phyloP scores from a whole-genome alignment of 1,284 basidiomycete genomes.

The Mycena sp. region DNA sequence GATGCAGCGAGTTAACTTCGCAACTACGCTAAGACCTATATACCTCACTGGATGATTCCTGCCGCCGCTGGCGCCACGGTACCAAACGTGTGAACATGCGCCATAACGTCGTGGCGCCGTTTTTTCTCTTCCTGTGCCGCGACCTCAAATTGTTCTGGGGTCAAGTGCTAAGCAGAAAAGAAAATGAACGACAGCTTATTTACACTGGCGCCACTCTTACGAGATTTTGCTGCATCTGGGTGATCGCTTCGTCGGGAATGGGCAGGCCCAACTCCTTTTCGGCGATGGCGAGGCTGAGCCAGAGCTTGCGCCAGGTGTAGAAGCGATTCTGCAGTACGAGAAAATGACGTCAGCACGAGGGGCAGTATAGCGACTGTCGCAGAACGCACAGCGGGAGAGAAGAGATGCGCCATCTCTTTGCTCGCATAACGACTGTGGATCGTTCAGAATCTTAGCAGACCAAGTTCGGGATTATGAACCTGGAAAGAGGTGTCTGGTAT shows the following conservation, averaged over 20 bases:
- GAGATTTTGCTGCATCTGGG: slow-evolving; percentile 93
- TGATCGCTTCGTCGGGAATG: slow-evolving; percentile 91
- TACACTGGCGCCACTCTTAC: slow-evolving; percentile 53
- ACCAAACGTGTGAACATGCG: slow-evolving; percentile 98
- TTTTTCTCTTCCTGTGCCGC: slow-evolving; percentile 97
- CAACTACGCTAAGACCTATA: background rate
- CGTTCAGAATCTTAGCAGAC: slow-evolving; percentile 16
- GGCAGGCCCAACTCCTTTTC: slow-evolving; percentile 95
- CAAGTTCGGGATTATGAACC: slow-evolving; percentile 49
- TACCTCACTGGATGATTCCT: slow-evolving; percentile 92
- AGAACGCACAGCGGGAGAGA: slow-evolving; percentile 83
- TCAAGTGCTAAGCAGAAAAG: slow-evolving; percentile 67
- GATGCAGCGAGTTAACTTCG: background rate
- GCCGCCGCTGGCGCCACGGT: slow-evolving; percentile 94
- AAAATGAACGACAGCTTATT: background rate
- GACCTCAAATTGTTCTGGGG: slow-evolving; percentile 90
- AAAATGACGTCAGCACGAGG: background rate
- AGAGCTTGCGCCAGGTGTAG: slow-evolving; percentile 95
- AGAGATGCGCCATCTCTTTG: slow-evolving; percentile 98
- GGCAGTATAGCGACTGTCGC: background rate
- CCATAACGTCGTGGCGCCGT: slow-evolving; percentile 99
- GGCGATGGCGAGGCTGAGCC: slow-evolving; percentile 96
- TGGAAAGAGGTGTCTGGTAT: slow-evolving; percentile 81
- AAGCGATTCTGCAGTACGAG: slow-evolving; percentile 81
- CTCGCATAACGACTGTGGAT: slow-evolving; percentile 92